Percentiles rank a stretch among this genome's conserved stretches.
Evolutionary conservation across 2,329 filamentous ascomycete species (phyloP).

Genomic region (Xylariaceae sp.): DNA sequence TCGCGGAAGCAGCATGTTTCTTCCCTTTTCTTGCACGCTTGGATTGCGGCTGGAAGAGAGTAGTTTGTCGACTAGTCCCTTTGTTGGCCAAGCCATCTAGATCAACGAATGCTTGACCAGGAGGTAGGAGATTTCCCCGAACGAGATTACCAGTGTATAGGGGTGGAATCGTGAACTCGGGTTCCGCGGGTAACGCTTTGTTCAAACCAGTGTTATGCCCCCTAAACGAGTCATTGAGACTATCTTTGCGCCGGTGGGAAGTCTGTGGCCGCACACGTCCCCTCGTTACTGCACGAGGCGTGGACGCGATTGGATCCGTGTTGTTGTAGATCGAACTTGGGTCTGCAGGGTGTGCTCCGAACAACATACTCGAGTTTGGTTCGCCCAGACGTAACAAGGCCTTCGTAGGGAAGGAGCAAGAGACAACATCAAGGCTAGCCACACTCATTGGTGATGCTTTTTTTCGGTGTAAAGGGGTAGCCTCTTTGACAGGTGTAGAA

Average conservation of each 20-base stretch:
- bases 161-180: slow-evolving; percentile 56
- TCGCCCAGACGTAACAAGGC: slow-evolving; percentile 36
- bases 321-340: slow-evolving; percentile 44
- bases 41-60: slow-evolving; percentile 43
- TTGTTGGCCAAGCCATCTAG: slow-evolving; percentile 49
- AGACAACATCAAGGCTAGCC: slow-evolving; percentile 55
- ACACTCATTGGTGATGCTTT: slow-evolving; percentile 52
- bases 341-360: slow-evolving; percentile 53
- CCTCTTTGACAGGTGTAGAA: slow-evolving; percentile 41
- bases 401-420: slow-evolving; percentile 59
- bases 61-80: slow-evolving; percentile 48
- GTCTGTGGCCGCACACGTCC: slow-evolving; percentile 53
- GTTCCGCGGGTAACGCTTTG: slow-evolving; percentile 47
- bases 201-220: slow-evolving; percentile 53
- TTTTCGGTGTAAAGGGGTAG: slow-evolving; percentile 31
- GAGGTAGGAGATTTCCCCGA: slow-evolving; percentile 77
- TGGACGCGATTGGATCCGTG: slow-evolving; percentile 50
- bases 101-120: slow-evolving; percentile 75
- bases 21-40: slow-evolving; percentile 33
- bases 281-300: slow-evolving; percentile 52
- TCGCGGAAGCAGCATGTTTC: slow-evolving; percentile 49
- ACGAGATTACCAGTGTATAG: slow-evolving; percentile 66
- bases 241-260: slow-evolving; percentile 78
- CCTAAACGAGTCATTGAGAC: slow-evolving; percentile 77
- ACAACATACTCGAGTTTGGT: slow-evolving; percentile 37